Conservation (phyloP, 1,139 yeast genomes). For the Magnusiomyces sp. region DNA sequence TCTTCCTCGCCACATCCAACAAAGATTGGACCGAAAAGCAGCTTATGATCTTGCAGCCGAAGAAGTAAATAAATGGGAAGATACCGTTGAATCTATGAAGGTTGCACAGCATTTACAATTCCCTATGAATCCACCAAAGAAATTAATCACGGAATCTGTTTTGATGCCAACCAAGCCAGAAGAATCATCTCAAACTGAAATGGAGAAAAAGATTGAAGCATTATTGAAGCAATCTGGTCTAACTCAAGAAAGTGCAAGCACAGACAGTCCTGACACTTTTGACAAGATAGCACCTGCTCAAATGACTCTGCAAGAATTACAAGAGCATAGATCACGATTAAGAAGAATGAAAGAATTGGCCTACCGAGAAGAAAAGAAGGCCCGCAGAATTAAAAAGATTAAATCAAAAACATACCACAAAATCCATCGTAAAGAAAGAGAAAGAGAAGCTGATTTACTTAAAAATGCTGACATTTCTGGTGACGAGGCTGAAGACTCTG, state of each 20-base stretch:
- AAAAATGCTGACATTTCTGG: constrained; percentile 29
- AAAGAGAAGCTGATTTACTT: constrained; percentile 61
- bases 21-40: constrained; percentile 77
- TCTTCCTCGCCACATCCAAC: constrained; percentile 74
- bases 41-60: constrained; percentile 85
- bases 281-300: constrained; percentile 75
- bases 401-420: constrained; percentile 86
- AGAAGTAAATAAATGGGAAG: constrained; percentile 85
- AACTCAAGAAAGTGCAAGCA: constrained; percentile 18
- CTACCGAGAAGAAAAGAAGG: constrained; percentile 90
- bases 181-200: constrained; percentile 29
- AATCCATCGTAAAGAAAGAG: constrained; percentile 75
- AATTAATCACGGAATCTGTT: constrained; percentile 37
- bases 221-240: constrained; percentile 60
- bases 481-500: constrained; percentile 39
- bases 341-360: constrained; percentile 89
- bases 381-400: constrained; percentile 86
- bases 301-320: constrained; percentile 71
- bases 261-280: constrained; percentile 44
- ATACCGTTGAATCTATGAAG: constrained; percentile 67
- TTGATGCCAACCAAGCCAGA: constrained; percentile 18
- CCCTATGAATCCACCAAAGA: constrained; percentile 46
- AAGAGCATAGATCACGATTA: constrained; percentile 69
- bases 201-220: constrained; percentile 58
- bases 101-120: constrained; percentile 79